phyloP scores from a whole-genome alignment of 768 basidiomycete species.

The Amanita pallidorosea region DNA sequence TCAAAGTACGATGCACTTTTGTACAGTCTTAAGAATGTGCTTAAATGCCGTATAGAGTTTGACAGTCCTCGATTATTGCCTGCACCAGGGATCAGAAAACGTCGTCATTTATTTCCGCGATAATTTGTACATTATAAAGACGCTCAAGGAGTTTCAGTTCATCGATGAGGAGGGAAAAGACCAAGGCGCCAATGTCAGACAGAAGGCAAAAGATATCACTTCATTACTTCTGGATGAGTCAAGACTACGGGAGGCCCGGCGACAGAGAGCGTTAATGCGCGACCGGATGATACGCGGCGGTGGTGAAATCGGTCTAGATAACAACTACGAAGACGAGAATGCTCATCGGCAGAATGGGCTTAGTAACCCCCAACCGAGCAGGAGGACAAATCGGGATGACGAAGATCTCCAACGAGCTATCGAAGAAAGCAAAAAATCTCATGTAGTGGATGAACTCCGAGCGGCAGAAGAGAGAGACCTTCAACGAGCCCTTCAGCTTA shows the following conservation, averaged over 20 bases:
- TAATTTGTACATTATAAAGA: slow-evolving; percentile 97
- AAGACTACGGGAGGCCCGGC: slow-evolving; percentile 78
- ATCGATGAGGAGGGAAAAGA: slow-evolving; percentile 94
- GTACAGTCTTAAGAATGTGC: not conserved
- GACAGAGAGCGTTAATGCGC: slow-evolving; percentile 80
- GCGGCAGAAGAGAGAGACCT: slow-evolving; percentile 74
- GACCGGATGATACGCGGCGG: slow-evolving; percentile 81
- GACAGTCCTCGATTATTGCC: slow-evolving; percentile 89
- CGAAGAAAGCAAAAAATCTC: slow-evolving; percentile 74
- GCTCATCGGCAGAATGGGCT: slow-evolving; percentile 17
- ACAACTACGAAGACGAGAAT: slow-evolving; percentile 35
- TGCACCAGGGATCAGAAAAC: slow-evolving; percentile 96
- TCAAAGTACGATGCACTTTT: slow-evolving; percentile 54
- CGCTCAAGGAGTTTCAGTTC: slow-evolving; percentile 96
- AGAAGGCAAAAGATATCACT: slow-evolving; percentile 97
- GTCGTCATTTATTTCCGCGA: slow-evolving; percentile 98
- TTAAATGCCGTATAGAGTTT: slow-evolving; percentile 44
- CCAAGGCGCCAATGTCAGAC: slow-evolving; percentile 95
- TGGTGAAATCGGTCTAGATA: slow-evolving; percentile 21
- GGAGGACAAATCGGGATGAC: slow-evolving; percentile 44
- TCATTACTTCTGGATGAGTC: slow-evolving; percentile 82
- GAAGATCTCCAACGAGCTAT: slow-evolving; percentile 82
- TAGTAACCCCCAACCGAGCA: slow-evolving; percentile 15
- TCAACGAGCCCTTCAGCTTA: slow-evolving; percentile 70
- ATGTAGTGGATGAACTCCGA: slow-evolving; percentile 60